Percentiles rank a stretch among this genome's conserved stretches.
Conservation (phyloP, 1,139 yeast species). For the Pichiaceae sp. region DNA sequence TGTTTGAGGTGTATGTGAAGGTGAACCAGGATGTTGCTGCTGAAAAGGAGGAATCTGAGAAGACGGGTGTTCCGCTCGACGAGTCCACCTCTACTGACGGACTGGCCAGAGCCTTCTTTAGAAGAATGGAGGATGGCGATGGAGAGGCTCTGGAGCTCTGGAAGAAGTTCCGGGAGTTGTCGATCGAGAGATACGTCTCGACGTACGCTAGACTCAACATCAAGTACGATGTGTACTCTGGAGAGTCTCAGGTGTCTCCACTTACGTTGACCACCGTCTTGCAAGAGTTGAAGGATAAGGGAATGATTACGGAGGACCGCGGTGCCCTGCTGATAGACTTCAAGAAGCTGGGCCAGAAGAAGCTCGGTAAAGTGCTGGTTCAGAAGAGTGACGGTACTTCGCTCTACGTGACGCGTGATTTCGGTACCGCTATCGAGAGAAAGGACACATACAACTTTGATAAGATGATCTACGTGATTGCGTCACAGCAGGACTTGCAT, state of each 20-base stretch:
- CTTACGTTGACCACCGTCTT: conserved; percentile 65
- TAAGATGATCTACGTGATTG: conserved; percentile 93
- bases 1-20: conserved; percentile 88
- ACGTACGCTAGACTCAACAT: conserved; percentile 93
- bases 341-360: conserved; percentile 71
- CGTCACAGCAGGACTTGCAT: conserved; percentile 93
- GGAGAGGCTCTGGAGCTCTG: conserved; percentile 69
- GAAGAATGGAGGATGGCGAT: conserved; percentile 91
- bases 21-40: conserved; percentile 71
- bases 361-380: conserved; percentile 87
- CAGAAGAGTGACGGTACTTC: conserved; percentile 96
- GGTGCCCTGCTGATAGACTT: conserved; percentile 90
- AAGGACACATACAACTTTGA: conserved; percentile 78
- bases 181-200: conserved; percentile 76
- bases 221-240: conserved; percentile 79
- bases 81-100: conserved; percentile 56
- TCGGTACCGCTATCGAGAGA: conserved; percentile 95
- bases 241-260: conserved; percentile 89
- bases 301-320: conserved; percentile 74
- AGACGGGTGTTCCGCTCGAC: conserved; percentile 45
- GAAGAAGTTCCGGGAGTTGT: conserved; percentile 82
- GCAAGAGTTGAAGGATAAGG: conserved; percentile 54
- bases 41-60: conserved; percentile 34
- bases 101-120: conserved; percentile 82
- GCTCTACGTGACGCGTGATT: conserved; percentile 89